A percentile compares a stretch with the other conserved stretches of the same genome.
Conservation (phyloP, 495 filamentous ascomycete species). For the Elasticomyces elasticus region DNA sequence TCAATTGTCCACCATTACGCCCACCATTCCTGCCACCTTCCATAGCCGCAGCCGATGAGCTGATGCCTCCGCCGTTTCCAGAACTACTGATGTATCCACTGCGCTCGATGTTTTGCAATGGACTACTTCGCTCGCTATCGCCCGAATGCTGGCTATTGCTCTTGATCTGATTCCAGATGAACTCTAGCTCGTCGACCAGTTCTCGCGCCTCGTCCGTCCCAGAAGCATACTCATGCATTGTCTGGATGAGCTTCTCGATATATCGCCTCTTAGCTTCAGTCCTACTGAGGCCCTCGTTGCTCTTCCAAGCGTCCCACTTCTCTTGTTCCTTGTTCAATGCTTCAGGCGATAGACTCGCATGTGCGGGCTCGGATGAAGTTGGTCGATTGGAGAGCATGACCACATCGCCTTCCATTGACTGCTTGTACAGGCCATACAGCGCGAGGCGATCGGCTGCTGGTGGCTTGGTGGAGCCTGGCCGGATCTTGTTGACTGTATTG, state of each 20-base stretch:
- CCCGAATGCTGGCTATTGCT: constrained; percentile 44
- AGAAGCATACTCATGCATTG: constrained; percentile 90
- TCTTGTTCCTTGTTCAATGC: constrained; percentile 18
- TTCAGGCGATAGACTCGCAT: constrained; percentile 10
- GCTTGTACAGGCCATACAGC: constrained; percentile 96
- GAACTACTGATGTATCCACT: constrained; percentile 17
- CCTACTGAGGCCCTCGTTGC: constrained; percentile 64
- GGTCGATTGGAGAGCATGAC: constrained; percentile 85
- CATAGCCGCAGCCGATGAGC: constrained; percentile 12
- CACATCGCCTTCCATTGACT: constrained; percentile 97
- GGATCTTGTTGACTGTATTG: constrained; percentile 95
- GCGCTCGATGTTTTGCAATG: constrained; percentile 11
- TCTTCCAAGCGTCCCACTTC: constrained; percentile 76
- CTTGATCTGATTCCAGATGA: constrained; percentile 97
- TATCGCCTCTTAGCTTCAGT: constrained; percentile 94
- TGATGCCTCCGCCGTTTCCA: constrained; percentile 7
- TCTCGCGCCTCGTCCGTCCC: constrained; percentile 74
- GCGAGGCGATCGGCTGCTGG: constrained; percentile 74
- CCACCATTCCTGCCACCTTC: background rate
- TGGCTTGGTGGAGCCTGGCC: constrained; percentile 78
- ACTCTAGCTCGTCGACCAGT: constrained; percentile 88
- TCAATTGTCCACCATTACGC: constrained; percentile 3
- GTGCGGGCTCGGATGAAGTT: constrained; percentile 19
- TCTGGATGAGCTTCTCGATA: constrained; percentile 84
- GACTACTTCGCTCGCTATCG: constrained; percentile 15